These are phyloP conservation scores for Udeniomyces megalosporus DNA, from an alignment of 768 basidiomycete species.

Conservation along the genomic window DNA sequence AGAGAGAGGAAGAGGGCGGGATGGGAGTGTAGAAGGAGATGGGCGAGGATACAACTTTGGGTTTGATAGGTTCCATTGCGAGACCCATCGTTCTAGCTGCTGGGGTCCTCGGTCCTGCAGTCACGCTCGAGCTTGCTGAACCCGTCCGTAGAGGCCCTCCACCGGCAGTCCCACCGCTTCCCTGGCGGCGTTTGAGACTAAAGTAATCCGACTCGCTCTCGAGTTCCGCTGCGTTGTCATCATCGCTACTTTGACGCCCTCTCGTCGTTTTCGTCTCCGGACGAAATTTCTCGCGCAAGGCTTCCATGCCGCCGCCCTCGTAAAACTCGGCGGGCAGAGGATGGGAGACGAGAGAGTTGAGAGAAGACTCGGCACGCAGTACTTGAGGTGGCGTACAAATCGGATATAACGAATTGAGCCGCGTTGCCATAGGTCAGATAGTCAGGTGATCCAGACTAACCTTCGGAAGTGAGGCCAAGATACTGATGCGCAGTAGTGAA, in stretches of 20 bases:
- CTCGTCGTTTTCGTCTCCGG: slow-evolving; percentile 23
- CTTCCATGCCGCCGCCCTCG: slow-evolving; percentile 73
- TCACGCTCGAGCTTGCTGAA: too few species aligned
- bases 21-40: not conserved
- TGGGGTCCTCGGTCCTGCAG: too few species aligned
- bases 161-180: too few species aligned
- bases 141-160: too few species aligned
- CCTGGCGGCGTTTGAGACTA: slow-evolving; percentile 19
- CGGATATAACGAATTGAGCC: not conserved
- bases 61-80: slow-evolving; percentile 19
- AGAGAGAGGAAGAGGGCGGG: not conserved
- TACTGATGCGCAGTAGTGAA: slow-evolving; percentile 96
- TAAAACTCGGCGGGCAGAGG: slow-evolving; percentile 84
- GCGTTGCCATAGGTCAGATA: not conserved
- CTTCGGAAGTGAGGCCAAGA: slow-evolving; percentile 78
- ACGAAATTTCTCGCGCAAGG: slow-evolving; percentile 75
- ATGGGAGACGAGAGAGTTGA: slow-evolving; percentile 92
- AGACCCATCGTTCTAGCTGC: not conserved
- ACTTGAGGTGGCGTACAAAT: slow-evolving; percentile 31
- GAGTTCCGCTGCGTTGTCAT: slow-evolving; percentile 4
- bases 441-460: not conserved
- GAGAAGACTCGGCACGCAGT: slow-evolving; percentile 86
- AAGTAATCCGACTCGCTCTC: slow-evolving; percentile 27
- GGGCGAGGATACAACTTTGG: not conserved
- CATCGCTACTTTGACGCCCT: not conserved